A percentile compares a stretch with the other conserved stretches of the same genome.
Conservation (phyloP, 2,329 filamentous ascomycete species). For the Aspergillus felis region DNA sequence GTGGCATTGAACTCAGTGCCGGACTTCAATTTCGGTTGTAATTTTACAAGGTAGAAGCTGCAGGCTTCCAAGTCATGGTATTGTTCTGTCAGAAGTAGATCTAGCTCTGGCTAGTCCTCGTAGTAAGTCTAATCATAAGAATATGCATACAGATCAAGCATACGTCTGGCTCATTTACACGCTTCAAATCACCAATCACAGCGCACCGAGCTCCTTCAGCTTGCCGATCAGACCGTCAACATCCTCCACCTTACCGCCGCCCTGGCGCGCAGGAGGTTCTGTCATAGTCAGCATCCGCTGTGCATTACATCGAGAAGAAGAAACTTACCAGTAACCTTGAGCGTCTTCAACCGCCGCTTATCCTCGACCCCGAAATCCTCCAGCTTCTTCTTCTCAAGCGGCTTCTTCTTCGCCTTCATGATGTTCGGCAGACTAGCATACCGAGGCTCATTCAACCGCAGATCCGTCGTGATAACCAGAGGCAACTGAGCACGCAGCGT, state of each 20-base stretch:
- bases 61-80: neutral
- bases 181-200: constrained; percentile 50
- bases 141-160: neutral
- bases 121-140: neutral
- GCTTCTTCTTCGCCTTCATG: constrained; percentile 99
- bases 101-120: neutral
- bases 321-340: constrained; percentile 76
- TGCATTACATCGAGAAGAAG: neutral
- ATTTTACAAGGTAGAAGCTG: neutral
- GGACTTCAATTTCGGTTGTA: neutral
- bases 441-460: constrained; percentile 89
- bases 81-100: neutral
- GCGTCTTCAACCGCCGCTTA: constrained; percentile 73
- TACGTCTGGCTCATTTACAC: neutral
- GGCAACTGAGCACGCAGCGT: constrained; percentile 81
- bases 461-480: constrained; percentile 90
- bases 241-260: constrained; percentile 95
- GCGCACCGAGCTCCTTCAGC: constrained; percentile 91
- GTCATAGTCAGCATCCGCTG: constrained; percentile 15
- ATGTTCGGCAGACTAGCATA: constrained; percentile 97
- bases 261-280: constrained; percentile 84
- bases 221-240: constrained; percentile 91
- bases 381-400: constrained; percentile 84
- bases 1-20: neutral
- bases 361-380: constrained; percentile 75